Conservation (phyloP, 2,329 filamentous ascomycete genomes). For the Paraphoma sp. region DNA sequence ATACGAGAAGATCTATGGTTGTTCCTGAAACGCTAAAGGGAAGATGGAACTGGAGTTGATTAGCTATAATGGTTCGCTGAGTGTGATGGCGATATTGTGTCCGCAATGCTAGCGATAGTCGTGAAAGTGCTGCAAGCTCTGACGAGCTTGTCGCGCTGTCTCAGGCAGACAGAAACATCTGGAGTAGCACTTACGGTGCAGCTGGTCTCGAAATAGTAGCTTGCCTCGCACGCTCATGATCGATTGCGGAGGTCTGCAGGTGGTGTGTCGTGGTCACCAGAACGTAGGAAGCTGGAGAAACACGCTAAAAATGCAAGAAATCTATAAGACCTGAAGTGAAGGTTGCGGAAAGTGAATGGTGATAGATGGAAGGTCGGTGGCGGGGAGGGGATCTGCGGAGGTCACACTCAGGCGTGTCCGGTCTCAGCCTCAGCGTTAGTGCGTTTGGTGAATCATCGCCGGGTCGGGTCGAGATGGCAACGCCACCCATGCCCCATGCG, state of each 20-base stretch:
- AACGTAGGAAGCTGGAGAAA: slow-evolving; percentile 13
- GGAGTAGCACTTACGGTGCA: slow-evolving; percentile 29
- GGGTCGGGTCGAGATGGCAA: slow-evolving; percentile 15
- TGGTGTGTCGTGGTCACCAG: slow-evolving; percentile 13
- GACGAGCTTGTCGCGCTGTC: background rate
- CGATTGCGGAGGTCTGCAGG: slow-evolving; percentile 18
- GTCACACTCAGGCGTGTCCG: background rate
- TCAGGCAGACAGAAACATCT: background rate
- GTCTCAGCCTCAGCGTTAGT: slow-evolving; percentile 20
- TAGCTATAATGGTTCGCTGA: slow-evolving; percentile 6
- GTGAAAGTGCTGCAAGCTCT: slow-evolving; percentile 3
- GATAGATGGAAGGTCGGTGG: slow-evolving; percentile 11
- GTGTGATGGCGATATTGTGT: background rate
- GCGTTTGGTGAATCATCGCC: slow-evolving; percentile 11
- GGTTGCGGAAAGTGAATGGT: slow-evolving; percentile 8
- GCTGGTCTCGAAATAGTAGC: slow-evolving; percentile 36
- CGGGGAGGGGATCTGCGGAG: slow-evolving; percentile 15
- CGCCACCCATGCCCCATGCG: background rate
- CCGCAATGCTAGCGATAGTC: too few relatives aligned
- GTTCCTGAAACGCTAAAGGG: slow-evolving; percentile 16
- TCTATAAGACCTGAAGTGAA: slow-evolving; percentile 5
- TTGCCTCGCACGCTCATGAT: slow-evolving; percentile 41
- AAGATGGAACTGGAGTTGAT: slow-evolving; percentile 18
- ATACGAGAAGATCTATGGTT: background rate
- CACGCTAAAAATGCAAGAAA: slow-evolving; percentile 7